Percentiles rank a stretch among this genome's conserved stretches.
Evolutionary conservation across 2,329 filamentous ascomycete genomes (phyloP).

Genomic region (Lecanicillium sp.): DNA sequence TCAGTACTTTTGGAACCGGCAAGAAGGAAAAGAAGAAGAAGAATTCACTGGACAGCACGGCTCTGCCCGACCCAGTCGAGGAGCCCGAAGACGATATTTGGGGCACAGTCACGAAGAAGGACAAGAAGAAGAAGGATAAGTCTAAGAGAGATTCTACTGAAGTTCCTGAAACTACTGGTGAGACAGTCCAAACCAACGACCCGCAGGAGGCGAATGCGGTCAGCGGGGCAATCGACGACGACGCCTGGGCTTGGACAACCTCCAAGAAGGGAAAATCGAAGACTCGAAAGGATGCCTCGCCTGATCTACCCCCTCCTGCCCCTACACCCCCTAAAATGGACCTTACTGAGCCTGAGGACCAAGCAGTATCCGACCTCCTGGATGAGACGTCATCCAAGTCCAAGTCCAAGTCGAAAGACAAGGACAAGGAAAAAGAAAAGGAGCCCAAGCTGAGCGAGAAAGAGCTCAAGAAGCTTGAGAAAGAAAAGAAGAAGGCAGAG

Average conservation of each 20-base stretch:
- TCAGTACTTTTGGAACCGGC: slow-evolving; percentile 47
- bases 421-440: slow-evolving; percentile 33
- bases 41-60: slow-evolving; percentile 16
- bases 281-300: slow-evolving; percentile 27
- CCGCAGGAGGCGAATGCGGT: slow-evolving; percentile 34
- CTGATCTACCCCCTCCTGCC: slow-evolving; percentile 36
- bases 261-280: slow-evolving; percentile 38
- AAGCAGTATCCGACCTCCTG: slow-evolving; percentile 27
- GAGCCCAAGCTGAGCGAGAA: slow-evolving; percentile 40
- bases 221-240: slow-evolving; percentile 29
- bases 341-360: slow-evolving; percentile 29
- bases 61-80: slow-evolving; percentile 32
- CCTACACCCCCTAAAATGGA: slow-evolving; percentile 41
- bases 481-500: slow-evolving; percentile 36
- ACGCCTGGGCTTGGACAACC: slow-evolving; percentile 35
- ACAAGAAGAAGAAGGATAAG: slow-evolving; percentile 44
- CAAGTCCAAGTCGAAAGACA: slow-evolving; percentile 35
- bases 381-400: slow-evolving; percentile 24
- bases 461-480: slow-evolving; percentile 43
- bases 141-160: slow-evolving; percentile 41
- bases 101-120: slow-evolving; percentile 23
- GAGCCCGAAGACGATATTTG: slow-evolving; percentile 34
- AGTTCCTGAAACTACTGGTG: slow-evolving; percentile 36
- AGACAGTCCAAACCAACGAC: slow-evolving; percentile 38
- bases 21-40: slow-evolving; percentile 38